Evolutionary conservation across 306 rosid species (phyloP), one percentile per base, ranked within the genome.

Genomic region (Hippophae tibetana): DNA sequence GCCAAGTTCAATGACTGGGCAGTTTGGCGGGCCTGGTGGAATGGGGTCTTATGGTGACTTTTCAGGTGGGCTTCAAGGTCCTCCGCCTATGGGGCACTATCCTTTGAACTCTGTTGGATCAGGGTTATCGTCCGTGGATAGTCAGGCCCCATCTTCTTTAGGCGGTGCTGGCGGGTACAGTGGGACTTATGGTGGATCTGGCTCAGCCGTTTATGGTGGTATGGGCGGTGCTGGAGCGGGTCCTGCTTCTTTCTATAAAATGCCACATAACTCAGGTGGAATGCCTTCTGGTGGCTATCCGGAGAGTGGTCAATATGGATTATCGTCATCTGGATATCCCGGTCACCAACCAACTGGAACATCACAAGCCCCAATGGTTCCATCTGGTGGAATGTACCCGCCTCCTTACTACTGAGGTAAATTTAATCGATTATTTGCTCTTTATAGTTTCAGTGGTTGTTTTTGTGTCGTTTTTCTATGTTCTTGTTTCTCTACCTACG

Each of bases 321-420:
- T 86, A 57, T 82, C 80, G 8, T 73, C 82, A 0, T 62, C 92
- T 13, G 88, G 76, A 11, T 83, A 84, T 61, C 93, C 81, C 38
- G 83, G 76, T 77, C 99, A 76, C 69, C 95, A 85, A 46, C 82
- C 83, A 66, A 2, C 95, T 1, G 93, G 83, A 50, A 75, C 96
- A 0, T 83, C 99, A 0, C 89, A 93, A 1, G 78, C 73, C 6
- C 95, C 93, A 6, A 86, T 89, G 79, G 87, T 74, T 72, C 96
- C 90, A 3, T 90, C 84, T 10, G 95, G 89, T 25, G 89, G 93
- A 5, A 80, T 92, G 95, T 85, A 87, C 73, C 95, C 89, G 26
- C 99, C 94, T 12, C 94, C 87, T 44, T 92, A 92, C 69, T 92
- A 74, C 79, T 92, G 81, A 90, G 96, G 99, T 92, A 83, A 67